Evolutionary conservation across 2,329 filamentous ascomycete genomes (phyloP).

Genomic region (Nothomitra cinnamomea): DNA sequence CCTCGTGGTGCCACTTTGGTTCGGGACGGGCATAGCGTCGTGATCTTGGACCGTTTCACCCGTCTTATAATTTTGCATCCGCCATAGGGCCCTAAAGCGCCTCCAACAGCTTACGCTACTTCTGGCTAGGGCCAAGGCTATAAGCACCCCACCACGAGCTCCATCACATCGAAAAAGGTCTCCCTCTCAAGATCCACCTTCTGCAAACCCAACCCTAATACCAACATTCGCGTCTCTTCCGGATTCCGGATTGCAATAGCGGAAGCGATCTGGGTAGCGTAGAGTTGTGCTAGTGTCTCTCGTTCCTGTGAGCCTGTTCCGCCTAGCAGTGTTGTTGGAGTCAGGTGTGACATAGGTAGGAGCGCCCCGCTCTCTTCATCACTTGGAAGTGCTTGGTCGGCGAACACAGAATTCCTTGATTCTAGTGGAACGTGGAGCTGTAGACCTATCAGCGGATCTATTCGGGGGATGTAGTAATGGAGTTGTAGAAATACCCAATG

Average conservation of each 20-base stretch:
- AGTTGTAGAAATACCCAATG: conserved; percentile 60
- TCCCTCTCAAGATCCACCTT: conserved; percentile 37
- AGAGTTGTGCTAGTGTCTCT: conserved; percentile 72
- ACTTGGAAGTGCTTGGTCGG: conserved; percentile 41
- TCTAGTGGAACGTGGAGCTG: conserved; percentile 66
- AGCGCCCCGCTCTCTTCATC: conserved; percentile 28
- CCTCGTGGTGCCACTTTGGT: too few relatives aligned
- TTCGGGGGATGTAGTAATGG: conserved; percentile 7
- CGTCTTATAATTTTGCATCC: too few relatives aligned
- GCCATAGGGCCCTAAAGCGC: too few relatives aligned
- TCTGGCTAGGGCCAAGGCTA: background rate
- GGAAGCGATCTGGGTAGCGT: conserved; percentile 78
- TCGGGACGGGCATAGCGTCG: too few relatives aligned
- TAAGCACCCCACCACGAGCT: conserved; percentile 31
- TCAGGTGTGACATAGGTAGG: conserved; percentile 67
- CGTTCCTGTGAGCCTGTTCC: conserved; percentile 55
- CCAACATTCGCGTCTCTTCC: conserved; percentile 38
- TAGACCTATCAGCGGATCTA: conserved; percentile 19
- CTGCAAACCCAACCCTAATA: conserved; percentile 40
- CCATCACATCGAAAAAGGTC: conserved; percentile 47
- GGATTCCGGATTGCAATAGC: conserved; percentile 56
- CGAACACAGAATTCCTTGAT: conserved; percentile 43
- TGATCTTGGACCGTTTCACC: too few relatives aligned
- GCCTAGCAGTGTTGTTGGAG: conserved; percentile 72
- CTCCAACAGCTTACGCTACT: too few relatives aligned